Conservation (phyloP, 441 rosid genomes). For the Jatropha podagrica region DNA sequence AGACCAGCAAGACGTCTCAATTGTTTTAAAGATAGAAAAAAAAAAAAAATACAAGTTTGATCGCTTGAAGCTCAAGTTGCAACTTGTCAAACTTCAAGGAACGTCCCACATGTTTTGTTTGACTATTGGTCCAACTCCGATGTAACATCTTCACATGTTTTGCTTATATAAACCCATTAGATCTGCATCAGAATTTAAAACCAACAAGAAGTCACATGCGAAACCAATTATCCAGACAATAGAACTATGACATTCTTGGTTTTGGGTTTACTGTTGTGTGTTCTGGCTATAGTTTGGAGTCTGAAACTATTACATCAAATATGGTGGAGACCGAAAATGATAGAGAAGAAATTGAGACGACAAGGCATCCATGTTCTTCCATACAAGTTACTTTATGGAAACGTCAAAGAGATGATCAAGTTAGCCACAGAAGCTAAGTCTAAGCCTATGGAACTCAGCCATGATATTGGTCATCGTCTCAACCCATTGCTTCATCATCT, state of each 20-base stretch:
- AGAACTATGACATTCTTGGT: neutral
- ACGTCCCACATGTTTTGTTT: no score
- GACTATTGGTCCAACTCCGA: no score
- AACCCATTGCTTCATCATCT: constrained; percentile 25
- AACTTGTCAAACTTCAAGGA: no score
- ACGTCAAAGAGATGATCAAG: constrained; percentile 21
- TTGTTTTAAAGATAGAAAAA: no score
- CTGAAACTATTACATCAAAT: constrained; percentile 13
- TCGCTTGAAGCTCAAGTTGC: no score
- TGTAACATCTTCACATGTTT: no score
- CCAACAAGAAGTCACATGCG: no score
- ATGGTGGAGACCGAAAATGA: constrained; percentile 31
- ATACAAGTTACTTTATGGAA: constrained; percentile 24
- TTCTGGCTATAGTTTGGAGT: constrained; percentile 12
- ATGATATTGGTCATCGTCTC: constrained; percentile 21
- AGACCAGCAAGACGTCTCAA: no score
- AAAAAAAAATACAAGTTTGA: no score
- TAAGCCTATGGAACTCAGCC: constrained; percentile 10
- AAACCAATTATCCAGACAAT: no score
- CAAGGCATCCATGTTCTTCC: constrained; percentile 29
- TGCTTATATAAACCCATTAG: no score
- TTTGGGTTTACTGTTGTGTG: neutral
- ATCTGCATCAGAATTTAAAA: no score
- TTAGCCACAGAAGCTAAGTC: constrained; percentile 18
- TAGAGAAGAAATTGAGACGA: constrained; percentile 25